These are phyloP conservation scores for Syzygium oleosum DNA, from an alignment of 345 rosid genomes.

Conservation along the genomic window DNA sequence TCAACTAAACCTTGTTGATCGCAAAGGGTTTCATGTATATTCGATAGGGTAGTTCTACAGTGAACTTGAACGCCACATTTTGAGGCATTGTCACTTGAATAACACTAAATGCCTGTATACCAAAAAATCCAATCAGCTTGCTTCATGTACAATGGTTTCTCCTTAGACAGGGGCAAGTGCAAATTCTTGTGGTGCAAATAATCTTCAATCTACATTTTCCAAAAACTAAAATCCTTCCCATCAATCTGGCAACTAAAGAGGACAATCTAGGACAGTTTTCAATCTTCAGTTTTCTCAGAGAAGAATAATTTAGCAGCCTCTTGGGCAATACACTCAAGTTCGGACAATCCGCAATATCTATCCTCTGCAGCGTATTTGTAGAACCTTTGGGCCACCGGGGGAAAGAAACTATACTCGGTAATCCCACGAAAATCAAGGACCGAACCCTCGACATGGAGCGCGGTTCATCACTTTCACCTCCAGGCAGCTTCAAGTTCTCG, in stretches of 20 bases:
- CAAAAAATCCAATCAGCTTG: too few relatives aligned
- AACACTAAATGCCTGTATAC: too few relatives aligned
- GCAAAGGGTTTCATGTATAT: too few relatives aligned
- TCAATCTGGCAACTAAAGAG: slow-evolving; percentile 5
- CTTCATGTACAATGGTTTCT: too few relatives aligned
- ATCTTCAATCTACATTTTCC: neutral
- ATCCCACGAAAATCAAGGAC: neutral
- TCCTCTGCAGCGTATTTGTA: neutral
- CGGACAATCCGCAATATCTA: neutral
- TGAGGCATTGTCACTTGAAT: too few relatives aligned
- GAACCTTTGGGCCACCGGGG: slow-evolving; percentile 18
- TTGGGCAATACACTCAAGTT: slow-evolving; percentile 4
- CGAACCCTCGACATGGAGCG: neutral
- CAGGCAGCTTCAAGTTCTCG: slow-evolving; percentile 1
- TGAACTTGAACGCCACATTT: too few relatives aligned
- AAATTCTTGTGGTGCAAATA: too few relatives aligned
- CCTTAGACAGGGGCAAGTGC: too few relatives aligned
- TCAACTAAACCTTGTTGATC: too few relatives aligned
- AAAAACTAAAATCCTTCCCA: too few relatives aligned
- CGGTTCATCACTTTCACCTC: neutral
- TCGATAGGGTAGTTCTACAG: too few relatives aligned
- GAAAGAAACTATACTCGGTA: slow-evolving; percentile 4
- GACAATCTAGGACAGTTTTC: slow-evolving; percentile 1
- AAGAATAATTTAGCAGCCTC: neutral
- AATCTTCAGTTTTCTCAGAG: slow-evolving; percentile 4